These are phyloP conservation scores for Tribonema minus DNA, from an alignment of 108 stramenopile species.

Conservation along the genomic window DNA sequence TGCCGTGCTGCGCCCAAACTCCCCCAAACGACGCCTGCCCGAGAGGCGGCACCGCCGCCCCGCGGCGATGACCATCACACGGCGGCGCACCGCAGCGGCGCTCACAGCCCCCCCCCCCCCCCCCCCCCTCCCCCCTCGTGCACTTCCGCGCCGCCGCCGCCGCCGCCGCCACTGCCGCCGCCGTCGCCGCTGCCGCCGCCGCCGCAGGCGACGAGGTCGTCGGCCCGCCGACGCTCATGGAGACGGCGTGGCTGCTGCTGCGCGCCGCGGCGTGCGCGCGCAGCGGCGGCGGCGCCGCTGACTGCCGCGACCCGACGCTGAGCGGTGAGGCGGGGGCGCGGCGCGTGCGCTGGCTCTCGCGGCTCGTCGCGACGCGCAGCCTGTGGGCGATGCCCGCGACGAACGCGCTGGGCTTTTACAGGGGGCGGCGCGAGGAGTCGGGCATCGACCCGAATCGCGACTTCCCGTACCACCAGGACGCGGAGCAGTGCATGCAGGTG, in stretches of 20 bases:
- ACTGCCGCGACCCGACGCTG: not conserved
- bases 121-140: too few species aligned
- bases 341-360: conserved; percentile 64
- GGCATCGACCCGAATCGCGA: conserved; percentile 80
- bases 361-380: conserved; percentile 72
- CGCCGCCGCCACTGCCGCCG: too few species aligned
- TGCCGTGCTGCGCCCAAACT: too few species aligned
- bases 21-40: too few species aligned
- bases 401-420: conserved; percentile 74
- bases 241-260: conserved; percentile 60
- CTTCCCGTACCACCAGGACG: conserved; percentile 69
- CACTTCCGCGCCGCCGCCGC: too few species aligned
- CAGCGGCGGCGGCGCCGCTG: not conserved
- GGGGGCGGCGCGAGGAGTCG: conserved; percentile 58
- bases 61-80: too few species aligned
- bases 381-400: conserved; percentile 75
- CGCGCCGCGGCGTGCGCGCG: conserved; percentile 65
- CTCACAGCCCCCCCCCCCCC: too few species aligned
- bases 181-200: too few species aligned
- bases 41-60: too few species aligned
- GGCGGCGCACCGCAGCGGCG: too few species aligned
- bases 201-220: conserved; percentile 97
- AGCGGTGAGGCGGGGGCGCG: not conserved
- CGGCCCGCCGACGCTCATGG: conserved; percentile 68
- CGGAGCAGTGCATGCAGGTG: conserved; percentile 73